A percentile compares a stretch with the other conserved stretches of the same genome.
Evolutionary conservation across 1,284 basidiomycete species (phyloP).

Genomic region (Waitea zeae): DNA sequence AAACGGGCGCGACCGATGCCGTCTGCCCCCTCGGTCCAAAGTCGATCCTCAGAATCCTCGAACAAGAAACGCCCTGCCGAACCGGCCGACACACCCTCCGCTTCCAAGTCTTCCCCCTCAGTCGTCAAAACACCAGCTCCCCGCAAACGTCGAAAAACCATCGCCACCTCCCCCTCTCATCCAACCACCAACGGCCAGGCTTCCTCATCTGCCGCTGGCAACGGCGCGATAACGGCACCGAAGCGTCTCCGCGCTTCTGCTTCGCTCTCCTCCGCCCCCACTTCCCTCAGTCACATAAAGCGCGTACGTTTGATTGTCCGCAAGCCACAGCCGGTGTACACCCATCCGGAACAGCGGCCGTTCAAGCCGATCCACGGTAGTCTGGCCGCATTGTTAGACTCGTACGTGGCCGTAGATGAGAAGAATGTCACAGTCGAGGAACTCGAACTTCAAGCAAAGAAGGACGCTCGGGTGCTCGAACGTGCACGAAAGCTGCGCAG

Average conservation of each 20-base stretch:
- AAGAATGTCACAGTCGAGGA: slow-evolving; percentile 25
- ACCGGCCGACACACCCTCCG: too few relatives aligned
- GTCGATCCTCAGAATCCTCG: slow-evolving; percentile 13
- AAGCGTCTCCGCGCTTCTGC: not conserved
- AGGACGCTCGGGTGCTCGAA: slow-evolving; percentile 35
- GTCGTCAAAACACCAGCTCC: not conserved
- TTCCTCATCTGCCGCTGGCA: not conserved
- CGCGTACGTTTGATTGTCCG: slow-evolving; percentile 58
- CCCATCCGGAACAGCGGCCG: slow-evolving; percentile 54
- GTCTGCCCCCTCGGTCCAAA: not conserved
- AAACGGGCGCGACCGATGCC: not conserved
- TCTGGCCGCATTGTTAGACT: slow-evolving; percentile 35
- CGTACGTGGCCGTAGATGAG: slow-evolving; percentile 34
- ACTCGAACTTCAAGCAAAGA: slow-evolving; percentile 24
- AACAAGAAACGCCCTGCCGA: slow-evolving; percentile 10
- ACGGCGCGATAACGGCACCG: not conserved
- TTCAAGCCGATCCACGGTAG: slow-evolving; percentile 32
- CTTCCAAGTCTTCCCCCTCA: too few relatives aligned
- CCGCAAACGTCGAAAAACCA: not conserved
- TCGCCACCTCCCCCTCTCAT: not conserved
- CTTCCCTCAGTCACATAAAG: too few relatives aligned
- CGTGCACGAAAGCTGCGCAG: slow-evolving; percentile 22
- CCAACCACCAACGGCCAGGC: not conserved
- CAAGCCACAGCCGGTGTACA: slow-evolving; percentile 35
- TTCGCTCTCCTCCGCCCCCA: too few relatives aligned